These are phyloP conservation scores for Penicillium sp. DNA, from an alignment of 2,329 filamentous ascomycete genomes.

Conservation along the genomic window DNA sequence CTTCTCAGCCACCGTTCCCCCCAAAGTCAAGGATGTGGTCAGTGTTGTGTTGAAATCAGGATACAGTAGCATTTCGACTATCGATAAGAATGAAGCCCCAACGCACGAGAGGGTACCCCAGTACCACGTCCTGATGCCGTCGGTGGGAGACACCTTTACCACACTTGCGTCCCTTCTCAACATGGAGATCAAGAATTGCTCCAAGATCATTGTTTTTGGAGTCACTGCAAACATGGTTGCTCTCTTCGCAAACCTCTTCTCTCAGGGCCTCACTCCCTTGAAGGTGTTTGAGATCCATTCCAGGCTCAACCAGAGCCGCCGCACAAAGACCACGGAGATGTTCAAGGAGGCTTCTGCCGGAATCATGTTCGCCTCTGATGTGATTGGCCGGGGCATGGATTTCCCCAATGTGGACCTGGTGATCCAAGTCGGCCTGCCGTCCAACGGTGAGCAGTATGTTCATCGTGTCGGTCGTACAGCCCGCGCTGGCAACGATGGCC, in stretches of 20 bases:
- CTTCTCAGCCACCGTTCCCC: constrained; percentile 85
- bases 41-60: constrained; percentile 55
- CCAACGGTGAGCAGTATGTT: constrained; percentile 50
- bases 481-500: constrained; percentile 51
- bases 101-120: constrained; percentile 59
- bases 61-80: constrained; percentile 84
- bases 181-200: constrained; percentile 44
- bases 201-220: constrained; percentile 89
- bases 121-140: constrained; percentile 44
- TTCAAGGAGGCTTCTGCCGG: constrained; percentile 39
- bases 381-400: constrained; percentile 49
- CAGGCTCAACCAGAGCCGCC: constrained; percentile 62
- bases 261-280: constrained; percentile 30
- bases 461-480: constrained; percentile 59
- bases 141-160: constrained; percentile 44
- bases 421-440: constrained; percentile 49
- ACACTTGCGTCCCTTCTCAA: constrained; percentile 45
- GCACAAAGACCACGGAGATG: constrained; percentile 55
- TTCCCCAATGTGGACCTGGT: constrained; percentile 50
- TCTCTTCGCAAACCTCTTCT: constrained; percentile 57
- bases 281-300: constrained; percentile 66
- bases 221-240: constrained; percentile 64
- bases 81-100: constrained; percentile 69
- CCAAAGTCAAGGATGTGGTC: constrained; percentile 73
- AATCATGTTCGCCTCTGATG: constrained; percentile 50